Percentiles rank a stretch among this genome's conserved stretches.
Evolutionary conservation across 2,329 filamentous ascomycete genomes (phyloP).

Genomic region (Leptographium wingfieldii): DNA sequence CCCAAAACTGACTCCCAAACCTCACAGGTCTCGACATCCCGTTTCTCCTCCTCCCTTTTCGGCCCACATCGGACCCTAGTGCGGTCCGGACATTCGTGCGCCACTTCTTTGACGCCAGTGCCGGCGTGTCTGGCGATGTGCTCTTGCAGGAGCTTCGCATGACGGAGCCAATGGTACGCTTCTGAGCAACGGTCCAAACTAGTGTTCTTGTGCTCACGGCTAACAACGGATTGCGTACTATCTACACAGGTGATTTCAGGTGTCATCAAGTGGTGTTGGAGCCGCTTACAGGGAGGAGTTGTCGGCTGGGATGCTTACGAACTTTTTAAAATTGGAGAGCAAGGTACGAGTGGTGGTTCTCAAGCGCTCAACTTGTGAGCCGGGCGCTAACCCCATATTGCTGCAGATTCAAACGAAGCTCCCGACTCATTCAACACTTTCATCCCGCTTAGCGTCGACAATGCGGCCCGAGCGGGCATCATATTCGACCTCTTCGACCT

Average conservation of each 20-base stretch:
- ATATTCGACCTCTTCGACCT: constrained; percentile 97
- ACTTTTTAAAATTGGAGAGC: constrained; percentile 86
- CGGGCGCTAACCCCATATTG: not conserved
- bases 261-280: constrained; percentile 98
- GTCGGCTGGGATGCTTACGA: constrained; percentile 97
- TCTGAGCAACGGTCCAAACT: not conserved
- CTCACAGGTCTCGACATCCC: constrained; percentile 68
- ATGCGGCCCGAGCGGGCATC: constrained; percentile 70
- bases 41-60: constrained; percentile 87
- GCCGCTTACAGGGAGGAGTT: constrained; percentile 75
- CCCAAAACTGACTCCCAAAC: not conserved
- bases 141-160: constrained; percentile 80
- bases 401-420: constrained; percentile 74
- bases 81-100: constrained; percentile 85
- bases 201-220: not conserved
- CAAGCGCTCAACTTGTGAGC: not conserved
- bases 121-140: constrained; percentile 53
- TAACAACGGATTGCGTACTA: not conserved
- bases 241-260: constrained; percentile 67
- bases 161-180: constrained; percentile 78
- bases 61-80: constrained; percentile 83
- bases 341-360: constrained; percentile 39
- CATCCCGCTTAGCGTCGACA: constrained; percentile 86
- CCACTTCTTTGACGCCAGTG: constrained; percentile 70
- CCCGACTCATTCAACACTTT: constrained; percentile 93